Conservation (phyloP, 106 monocot species). For the Cymbidium sinense region DNA sequence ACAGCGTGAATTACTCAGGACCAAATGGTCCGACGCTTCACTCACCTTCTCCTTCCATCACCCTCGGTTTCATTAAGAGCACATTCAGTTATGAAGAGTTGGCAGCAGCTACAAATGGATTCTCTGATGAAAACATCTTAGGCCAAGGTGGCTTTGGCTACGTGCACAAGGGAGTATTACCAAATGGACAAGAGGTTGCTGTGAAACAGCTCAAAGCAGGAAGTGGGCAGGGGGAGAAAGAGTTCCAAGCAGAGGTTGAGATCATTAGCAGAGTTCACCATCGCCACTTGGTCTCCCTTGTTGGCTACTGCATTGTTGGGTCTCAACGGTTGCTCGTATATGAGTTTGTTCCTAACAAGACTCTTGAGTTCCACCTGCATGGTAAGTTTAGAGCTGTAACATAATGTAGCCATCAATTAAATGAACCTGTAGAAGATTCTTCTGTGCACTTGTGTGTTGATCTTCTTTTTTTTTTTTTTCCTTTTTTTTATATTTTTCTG, state of each 20-base stretch:
- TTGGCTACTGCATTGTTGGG: constrained; percentile 74
- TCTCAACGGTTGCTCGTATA: constrained; percentile 67
- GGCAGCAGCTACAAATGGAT: constrained; percentile 49
- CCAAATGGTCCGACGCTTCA: constrained; percentile 31
- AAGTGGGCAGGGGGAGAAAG: constrained; percentile 74
- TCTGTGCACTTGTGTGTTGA: no score
- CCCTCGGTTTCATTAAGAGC: constrained; percentile 67
- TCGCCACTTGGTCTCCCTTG: constrained; percentile 79
- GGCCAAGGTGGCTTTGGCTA: constrained; percentile 89
- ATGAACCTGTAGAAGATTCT: no score
- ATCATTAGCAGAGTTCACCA: constrained; percentile 92
- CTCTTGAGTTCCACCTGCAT: constrained; percentile 81
- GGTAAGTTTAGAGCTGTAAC: constrained; percentile 18
- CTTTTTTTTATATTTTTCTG: no score
- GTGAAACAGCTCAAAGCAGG: constrained; percentile 81
- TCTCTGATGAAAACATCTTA: constrained; percentile 50
- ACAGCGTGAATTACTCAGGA: constrained; percentile 41
- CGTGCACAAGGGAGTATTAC: constrained; percentile 71
- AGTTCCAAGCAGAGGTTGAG: constrained; percentile 93
- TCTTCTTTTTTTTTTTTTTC: no score
- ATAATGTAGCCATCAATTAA: no score
- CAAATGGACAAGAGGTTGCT: constrained; percentile 72
- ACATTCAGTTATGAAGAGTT: constrained; percentile 74
- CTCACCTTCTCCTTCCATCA: constrained; percentile 26
- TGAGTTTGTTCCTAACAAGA: constrained; percentile 82